These are phyloP conservation scores for Salvia miltiorrhiza DNA, from an alignment of 257 asterid genomes.

Conservation along the genomic window DNA sequence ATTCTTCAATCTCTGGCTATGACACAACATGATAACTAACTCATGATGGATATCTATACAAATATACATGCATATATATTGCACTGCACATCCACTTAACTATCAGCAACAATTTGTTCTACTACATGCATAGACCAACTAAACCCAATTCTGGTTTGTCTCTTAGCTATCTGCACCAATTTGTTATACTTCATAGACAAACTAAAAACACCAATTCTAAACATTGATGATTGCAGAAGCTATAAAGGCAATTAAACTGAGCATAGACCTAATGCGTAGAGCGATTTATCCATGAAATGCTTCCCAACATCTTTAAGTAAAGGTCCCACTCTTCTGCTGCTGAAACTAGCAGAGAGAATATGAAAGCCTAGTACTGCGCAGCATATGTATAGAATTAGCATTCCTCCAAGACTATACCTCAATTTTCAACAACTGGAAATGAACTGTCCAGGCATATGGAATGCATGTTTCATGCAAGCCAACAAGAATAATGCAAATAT, in stretches of 20 bases:
- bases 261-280: conserved; percentile 64
- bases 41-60: not conserved
- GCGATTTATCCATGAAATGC: conserved; percentile 74
- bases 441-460: not conserved
- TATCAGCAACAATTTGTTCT: not conserved
- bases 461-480: not conserved
- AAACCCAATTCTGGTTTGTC: not conserved
- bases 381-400: not conserved
- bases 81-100: too few species aligned
- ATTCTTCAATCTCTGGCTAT: not conserved
- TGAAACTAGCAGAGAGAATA: not conserved
- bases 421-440: not conserved
- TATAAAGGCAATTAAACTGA: not conserved
- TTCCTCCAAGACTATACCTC: not conserved
- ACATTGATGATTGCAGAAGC: not conserved
- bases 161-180: too few species aligned
- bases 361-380: not conserved
- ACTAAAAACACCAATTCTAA: not conserved
- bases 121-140: not conserved
- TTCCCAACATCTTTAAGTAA: conserved; percentile 52
- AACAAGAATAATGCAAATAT: not conserved
- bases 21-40: not conserved
- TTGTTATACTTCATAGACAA: not conserved
- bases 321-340: conserved; percentile 75
- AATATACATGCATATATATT: not conserved